Percentiles rank a stretch among this genome's conserved stretches.
Evolutionary conservation across 2,329 filamentous ascomycete species (phyloP).

Genomic region (Pezicula rhizophila): DNA sequence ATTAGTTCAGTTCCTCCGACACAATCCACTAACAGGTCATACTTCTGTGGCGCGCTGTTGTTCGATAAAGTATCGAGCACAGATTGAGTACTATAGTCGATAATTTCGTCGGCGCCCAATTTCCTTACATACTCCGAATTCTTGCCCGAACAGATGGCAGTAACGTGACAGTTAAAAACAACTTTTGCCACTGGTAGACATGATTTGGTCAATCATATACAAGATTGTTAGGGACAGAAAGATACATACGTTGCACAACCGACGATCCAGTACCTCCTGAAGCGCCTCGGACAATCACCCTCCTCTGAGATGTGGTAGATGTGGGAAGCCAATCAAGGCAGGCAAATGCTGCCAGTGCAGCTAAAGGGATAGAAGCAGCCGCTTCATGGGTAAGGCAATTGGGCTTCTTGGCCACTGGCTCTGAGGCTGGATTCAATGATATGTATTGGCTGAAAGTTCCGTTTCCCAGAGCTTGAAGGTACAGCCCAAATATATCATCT

Average conservation of each 20-base stretch:
- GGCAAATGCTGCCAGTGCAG: conserved; percentile 33
- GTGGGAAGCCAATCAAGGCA: conserved; percentile 23
- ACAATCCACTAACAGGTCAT: conserved; percentile 23
- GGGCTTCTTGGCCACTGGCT: conserved; percentile 31
- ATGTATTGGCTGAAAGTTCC: conserved; percentile 26
- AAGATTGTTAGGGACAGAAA: not conserved
- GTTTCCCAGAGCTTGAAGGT: conserved; percentile 22
- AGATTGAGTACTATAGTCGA: conserved; percentile 22
- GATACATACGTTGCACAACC: conserved; percentile 19
- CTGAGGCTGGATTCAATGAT: conserved; percentile 17
- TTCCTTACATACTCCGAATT: conserved; percentile 20
- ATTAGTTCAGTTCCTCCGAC: conserved; percentile 15
- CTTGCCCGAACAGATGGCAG: conserved; percentile 22
- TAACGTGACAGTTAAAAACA: conserved; percentile 22
- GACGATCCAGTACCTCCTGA: conserved; percentile 24
- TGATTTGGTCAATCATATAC: not conserved
- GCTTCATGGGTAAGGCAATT: conserved; percentile 33
- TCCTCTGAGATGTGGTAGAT: conserved; percentile 9
- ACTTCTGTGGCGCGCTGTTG: conserved; percentile 4
- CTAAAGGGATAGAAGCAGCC: conserved; percentile 38
- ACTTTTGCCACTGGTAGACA: conserved; percentile 19
- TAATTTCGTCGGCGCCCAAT: conserved; percentile 22
- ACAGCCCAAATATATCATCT: conserved; percentile 30
- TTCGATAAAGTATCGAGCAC: conserved; percentile 13
- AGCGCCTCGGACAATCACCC: conserved; percentile 21